Conservation (phyloP, 1,284 basidiomycete genomes). For the Cutaneotrichosporon dermatis region DNA sequence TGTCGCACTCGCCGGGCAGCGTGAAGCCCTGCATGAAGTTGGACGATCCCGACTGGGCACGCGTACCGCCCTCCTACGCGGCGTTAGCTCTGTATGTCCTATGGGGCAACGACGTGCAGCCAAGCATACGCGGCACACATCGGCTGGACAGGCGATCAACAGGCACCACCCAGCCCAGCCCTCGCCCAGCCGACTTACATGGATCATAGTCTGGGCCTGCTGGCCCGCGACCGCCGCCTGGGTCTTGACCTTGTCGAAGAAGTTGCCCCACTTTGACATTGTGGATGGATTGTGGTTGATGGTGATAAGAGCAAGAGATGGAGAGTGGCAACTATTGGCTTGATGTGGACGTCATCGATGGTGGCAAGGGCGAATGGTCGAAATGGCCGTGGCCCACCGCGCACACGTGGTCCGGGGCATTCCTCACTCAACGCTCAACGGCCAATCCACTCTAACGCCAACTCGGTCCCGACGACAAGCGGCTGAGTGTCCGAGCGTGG, state of each 20-base stretch:
- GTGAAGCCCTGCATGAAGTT: slow-evolving; percentile 75
- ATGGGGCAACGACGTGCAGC: not conserved
- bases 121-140: not conserved
- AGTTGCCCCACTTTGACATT: slow-evolving; percentile 17
- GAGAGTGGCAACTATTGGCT: not conserved
- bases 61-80: slow-evolving; percentile 33
- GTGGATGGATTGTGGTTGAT: not conserved
- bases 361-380: not conserved
- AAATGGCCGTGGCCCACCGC: too few relatives aligned
- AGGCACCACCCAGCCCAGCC: not conserved
- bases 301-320: not conserved
- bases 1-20: slow-evolving; percentile 80
- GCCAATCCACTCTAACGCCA: too few relatives aligned
- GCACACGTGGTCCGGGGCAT: too few relatives aligned
- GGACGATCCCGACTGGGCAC: slow-evolving; percentile 39
- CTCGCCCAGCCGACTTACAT: slow-evolving; percentile 19
- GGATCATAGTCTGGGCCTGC: slow-evolving; percentile 30
- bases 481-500: too few relatives aligned
- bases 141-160: too few relatives aligned
- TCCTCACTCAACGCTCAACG: too few relatives aligned
- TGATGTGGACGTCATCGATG: not conserved
- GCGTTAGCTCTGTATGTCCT: not conserved
- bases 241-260: slow-evolving; percentile 30
- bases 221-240: slow-evolving; percentile 22
- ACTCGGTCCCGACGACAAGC: too few relatives aligned